phyloP scores from a whole-genome alignment of 1,284 basidiomycete species.

The Trichosporon faecale region DNA sequence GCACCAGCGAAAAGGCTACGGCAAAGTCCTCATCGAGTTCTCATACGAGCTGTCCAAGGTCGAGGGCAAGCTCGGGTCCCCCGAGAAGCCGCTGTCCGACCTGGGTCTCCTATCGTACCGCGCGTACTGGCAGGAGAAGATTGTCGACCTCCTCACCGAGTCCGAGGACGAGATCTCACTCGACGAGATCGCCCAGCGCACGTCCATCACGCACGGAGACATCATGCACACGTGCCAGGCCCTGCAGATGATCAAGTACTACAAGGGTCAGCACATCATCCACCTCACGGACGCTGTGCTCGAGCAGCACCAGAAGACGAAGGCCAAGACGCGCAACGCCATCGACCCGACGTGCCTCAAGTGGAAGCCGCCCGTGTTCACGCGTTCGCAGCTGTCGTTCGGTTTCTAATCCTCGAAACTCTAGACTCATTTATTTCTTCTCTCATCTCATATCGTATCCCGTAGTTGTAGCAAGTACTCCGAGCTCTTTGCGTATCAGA shows the following conservation, averaged over 20 bases:
- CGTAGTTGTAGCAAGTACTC: slow-evolving; percentile 14
- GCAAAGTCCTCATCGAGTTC: slow-evolving; percentile 94
- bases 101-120: slow-evolving; percentile 89
- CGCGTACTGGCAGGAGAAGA: slow-evolving; percentile 96
- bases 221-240: slow-evolving; percentile 98
- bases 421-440: neutral
- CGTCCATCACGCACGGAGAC: slow-evolving; percentile 93
- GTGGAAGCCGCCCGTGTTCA: slow-evolving; percentile 95
- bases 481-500: neutral
- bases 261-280: slow-evolving; percentile 92
- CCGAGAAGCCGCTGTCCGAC: slow-evolving; percentile 96
- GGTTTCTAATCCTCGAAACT: slow-evolving; percentile 71
- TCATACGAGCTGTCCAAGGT: slow-evolving; percentile 97
- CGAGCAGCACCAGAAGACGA: slow-evolving; percentile 82
- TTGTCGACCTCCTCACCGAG: slow-evolving; percentile 82
- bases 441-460: neutral
- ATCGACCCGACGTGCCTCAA: slow-evolving; percentile 75
- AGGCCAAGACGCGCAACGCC: slow-evolving; percentile 71
- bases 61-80: slow-evolving; percentile 91
- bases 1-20: slow-evolving; percentile 93
- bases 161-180: slow-evolving; percentile 74
- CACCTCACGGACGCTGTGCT: slow-evolving; percentile 86
- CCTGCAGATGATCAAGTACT: slow-evolving; percentile 91
- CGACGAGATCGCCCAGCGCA: slow-evolving; percentile 95
- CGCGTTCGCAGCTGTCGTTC: slow-evolving; percentile 81